Percentiles rank a stretch among this genome's conserved stretches.
These are phyloP conservation scores for Ustilago sp. DNA, from an alignment of 1,284 basidiomycete genomes.

Conservation along the genomic window DNA sequence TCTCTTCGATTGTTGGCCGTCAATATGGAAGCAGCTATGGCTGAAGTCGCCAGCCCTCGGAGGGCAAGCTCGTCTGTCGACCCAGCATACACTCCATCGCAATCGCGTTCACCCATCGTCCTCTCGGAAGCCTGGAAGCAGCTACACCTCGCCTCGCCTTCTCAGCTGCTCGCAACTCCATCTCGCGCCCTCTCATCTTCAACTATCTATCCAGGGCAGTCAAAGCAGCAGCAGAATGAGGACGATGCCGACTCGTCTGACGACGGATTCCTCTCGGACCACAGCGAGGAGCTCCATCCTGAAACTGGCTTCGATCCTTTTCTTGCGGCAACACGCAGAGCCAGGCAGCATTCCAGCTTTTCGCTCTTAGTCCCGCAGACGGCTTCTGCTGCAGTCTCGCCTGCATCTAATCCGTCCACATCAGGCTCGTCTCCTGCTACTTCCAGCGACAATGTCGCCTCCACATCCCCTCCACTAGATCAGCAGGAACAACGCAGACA, in stretches of 20 bases:
- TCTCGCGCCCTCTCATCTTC: slow-evolving; percentile 3
- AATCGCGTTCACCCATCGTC: slow-evolving; percentile 33
- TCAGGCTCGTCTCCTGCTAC: slow-evolving; percentile 28
- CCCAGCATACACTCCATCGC: slow-evolving; percentile 9
- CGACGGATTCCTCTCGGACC: slow-evolving; percentile 45
- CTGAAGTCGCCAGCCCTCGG: not conserved
- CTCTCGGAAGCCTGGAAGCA: slow-evolving; percentile 48
- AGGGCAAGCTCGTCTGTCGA: slow-evolving; percentile 2
- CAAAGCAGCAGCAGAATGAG: not conserved
- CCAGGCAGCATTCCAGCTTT: slow-evolving; percentile 27
- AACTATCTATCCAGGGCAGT: not conserved
- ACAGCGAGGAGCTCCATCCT: slow-evolving; percentile 44
- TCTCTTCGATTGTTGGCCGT: not conserved
- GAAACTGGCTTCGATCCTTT: slow-evolving; percentile 54
- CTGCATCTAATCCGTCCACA: slow-evolving; percentile 9
- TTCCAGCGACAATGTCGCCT: slow-evolving; percentile 19
- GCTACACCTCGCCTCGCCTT: slow-evolving; percentile 33
- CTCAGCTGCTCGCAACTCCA: slow-evolving; percentile 13
- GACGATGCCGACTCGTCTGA: slow-evolving; percentile 43
- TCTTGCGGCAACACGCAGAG: slow-evolving; percentile 36
- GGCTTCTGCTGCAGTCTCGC: not conserved
- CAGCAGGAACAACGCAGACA: slow-evolving; percentile 10
- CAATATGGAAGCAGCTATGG: slow-evolving; percentile 7
- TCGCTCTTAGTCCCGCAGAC: slow-evolving; percentile 18
- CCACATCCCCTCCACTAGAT: not conserved